Evolutionary conservation across 257 asterid genomes (phyloP), one percentile per base, ranked within the genome.

Genomic region (Dorcoceras hygrometricum): DNA sequence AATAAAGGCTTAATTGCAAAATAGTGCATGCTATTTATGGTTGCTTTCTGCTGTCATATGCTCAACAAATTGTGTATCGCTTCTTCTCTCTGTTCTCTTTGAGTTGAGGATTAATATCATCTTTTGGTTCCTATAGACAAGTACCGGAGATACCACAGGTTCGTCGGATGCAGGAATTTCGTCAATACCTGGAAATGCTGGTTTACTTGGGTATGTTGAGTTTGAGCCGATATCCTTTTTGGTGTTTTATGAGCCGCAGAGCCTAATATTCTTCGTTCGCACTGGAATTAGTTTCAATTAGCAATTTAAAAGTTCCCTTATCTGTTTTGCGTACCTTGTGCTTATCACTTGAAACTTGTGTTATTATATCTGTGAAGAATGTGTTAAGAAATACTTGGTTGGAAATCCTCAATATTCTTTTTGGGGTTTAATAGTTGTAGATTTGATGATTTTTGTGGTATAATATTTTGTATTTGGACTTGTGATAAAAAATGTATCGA

Each of bases 191-290:
- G 99, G 97, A 85, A 90, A 88, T 81, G 91, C 95, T 75, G 80
- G 99, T 83, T 83, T 93, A 75, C 91, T 93, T 61, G 99, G 97
- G 97, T 93, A 86, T 54, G 89, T 75, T 62, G 63, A 62, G 67
- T 48, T 68, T 32, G 54, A 54, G 36, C 29, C 43, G 51, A 7
- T 31, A n/a, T 18, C 34, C 19, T 23, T 71, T 27, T 54, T 60
- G 25, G 72, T 27, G 29, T 58, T 61, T 27, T 28, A 20, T 70
- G 68, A 55, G 18, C 46, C 23, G 29, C 20, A 43, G 43, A 61
- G 32, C 71, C 32, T 34, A 23, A 70, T 4, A 10, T 74, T 28
- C 48, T 66, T 12, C 10, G 22, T 16, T 73, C 34, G 23, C 66
- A 53, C 29, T 20, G 14, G 63, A 19, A 32, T 11, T 62, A 4